Percentiles rank a stretch among this genome's conserved stretches.
phyloP scores from a whole-genome alignment of 306 rosid species.

The Gastrolobium villosum region DNA sequence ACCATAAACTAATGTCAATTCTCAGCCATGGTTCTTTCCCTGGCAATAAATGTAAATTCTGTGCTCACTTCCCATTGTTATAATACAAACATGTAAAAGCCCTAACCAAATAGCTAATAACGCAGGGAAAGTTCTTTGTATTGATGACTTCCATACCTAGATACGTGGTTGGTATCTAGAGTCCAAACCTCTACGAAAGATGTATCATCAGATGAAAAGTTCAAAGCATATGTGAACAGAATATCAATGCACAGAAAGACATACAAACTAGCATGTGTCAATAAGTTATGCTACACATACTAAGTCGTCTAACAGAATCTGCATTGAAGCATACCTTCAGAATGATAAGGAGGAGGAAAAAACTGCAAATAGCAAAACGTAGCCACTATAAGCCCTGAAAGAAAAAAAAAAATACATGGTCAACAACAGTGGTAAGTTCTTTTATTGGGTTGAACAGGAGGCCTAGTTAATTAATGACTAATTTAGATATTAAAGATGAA shows the following conservation, averaged over 20 bases:
- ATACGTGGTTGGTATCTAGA: background rate
- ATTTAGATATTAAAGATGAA: conserved; percentile 32
- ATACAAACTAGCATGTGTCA: background rate
- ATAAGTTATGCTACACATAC: background rate
- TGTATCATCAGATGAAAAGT: conserved; percentile 23
- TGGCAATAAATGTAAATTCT: background rate
- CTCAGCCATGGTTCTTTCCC: background rate
- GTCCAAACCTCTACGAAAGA: background rate
- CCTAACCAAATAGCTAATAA: background rate
- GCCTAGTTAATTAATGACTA: conserved; percentile 14
- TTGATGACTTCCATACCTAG: background rate
- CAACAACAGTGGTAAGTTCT: conserved; percentile 22
- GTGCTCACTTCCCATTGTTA: background rate
- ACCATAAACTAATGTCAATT: conserved; percentile 18
- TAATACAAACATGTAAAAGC: conserved; percentile 3
- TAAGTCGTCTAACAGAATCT: conserved; percentile 14
- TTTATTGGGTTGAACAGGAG: background rate
- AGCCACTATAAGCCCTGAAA: conserved; percentile 78
- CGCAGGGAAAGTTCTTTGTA: background rate
- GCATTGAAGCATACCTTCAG: conserved; percentile 67
- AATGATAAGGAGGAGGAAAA: conserved; percentile 89
- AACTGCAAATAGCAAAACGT: conserved; percentile 89
- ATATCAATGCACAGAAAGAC: conserved; percentile 22
- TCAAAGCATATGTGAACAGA: conserved; percentile 25
- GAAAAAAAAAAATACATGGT: background rate